phyloP scores from a whole-genome alignment of 1,284 basidiomycete species.

The Chondrostereum purpureum region DNA sequence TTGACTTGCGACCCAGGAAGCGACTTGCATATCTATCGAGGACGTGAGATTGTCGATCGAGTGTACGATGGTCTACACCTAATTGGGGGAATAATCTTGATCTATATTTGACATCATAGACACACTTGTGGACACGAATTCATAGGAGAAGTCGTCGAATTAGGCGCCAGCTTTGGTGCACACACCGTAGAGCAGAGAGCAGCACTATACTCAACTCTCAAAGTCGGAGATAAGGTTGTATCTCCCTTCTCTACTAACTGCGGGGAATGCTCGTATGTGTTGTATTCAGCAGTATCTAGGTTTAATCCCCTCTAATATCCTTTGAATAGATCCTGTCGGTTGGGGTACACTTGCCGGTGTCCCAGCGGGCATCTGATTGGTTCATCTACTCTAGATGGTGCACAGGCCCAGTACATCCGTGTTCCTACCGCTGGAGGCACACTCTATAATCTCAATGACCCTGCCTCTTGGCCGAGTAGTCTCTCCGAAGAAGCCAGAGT shows the following conservation, averaged over 20 bases:
- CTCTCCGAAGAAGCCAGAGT: slow-evolving; percentile 26
- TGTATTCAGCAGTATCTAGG: slow-evolving; percentile 13
- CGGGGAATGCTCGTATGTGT: slow-evolving; percentile 73
- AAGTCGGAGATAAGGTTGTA: slow-evolving; percentile 78
- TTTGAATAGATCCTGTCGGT: slow-evolving; percentile 58
- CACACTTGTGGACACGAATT: slow-evolving; percentile 78
- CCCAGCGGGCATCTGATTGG: slow-evolving; percentile 66
- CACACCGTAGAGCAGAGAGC: slow-evolving; percentile 41
- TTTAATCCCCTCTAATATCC: not conserved
- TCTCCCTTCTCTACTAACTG: slow-evolving; percentile 84
- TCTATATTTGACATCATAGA: slow-evolving; percentile 25
- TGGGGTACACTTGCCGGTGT: slow-evolving; percentile 77
- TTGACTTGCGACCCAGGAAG: slow-evolving; percentile 35
- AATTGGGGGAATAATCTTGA: not conserved
- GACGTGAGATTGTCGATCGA: slow-evolving; percentile 35
- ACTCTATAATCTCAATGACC: slow-evolving; percentile 58
- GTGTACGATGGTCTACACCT: slow-evolving; percentile 25
- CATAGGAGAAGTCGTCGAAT: slow-evolving; percentile 69
- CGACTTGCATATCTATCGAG: slow-evolving; percentile 77
- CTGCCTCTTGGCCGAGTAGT: slow-evolving; percentile 29
- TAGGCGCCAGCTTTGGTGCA: slow-evolving; percentile 57
- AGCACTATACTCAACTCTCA: slow-evolving; percentile 58
- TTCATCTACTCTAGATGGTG: slow-evolving; percentile 66
- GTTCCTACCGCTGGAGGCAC: slow-evolving; percentile 78
- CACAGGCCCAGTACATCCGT: slow-evolving; percentile 83